Percentiles rank a stretch among this genome's conserved stretches.
phyloP scores from a whole-genome alignment of 208 protist species.

The Crithidia sp. region DNA sequence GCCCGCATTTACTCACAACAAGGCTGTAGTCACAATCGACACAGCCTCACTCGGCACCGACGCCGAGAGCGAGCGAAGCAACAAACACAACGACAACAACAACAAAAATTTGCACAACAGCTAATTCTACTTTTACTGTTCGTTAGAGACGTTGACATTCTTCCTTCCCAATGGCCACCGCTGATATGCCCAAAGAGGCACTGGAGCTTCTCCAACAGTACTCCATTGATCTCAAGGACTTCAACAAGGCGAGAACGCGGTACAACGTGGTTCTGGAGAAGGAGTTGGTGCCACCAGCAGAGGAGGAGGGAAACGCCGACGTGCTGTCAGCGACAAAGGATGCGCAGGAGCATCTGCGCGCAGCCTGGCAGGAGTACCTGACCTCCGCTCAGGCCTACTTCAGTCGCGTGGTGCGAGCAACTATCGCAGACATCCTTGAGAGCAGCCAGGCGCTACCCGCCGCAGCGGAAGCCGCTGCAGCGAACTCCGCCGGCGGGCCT shows the following conservation, averaged over 20 bases:
- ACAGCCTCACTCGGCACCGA: too few species aligned
- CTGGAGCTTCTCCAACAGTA: slow-evolving; percentile 72
- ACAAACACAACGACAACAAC: too few species aligned
- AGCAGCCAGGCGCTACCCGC: slow-evolving; percentile 2
- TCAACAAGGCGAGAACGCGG: slow-evolving; percentile 59
- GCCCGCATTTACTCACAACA: too few species aligned
- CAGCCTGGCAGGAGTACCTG: slow-evolving; percentile 64
- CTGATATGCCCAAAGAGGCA: slow-evolving; percentile 47
- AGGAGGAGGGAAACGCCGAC: slow-evolving; percentile 43
- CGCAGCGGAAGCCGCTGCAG: neutral
- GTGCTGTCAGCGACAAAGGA: slow-evolving; percentile 34
- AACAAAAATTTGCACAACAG: neutral
- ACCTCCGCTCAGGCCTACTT: slow-evolving; percentile 57
- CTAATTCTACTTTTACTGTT: slow-evolving; percentile 16
- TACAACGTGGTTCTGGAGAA: slow-evolving; percentile 57
- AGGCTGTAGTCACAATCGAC: too few species aligned
- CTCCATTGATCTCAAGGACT: slow-evolving; percentile 79
- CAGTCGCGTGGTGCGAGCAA: slow-evolving; percentile 25
- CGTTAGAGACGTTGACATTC: neutral
- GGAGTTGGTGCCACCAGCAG: slow-evolving; percentile 31
- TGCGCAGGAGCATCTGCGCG: slow-evolving; percentile 40
- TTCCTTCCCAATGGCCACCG: slow-evolving; percentile 48
- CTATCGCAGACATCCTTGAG: slow-evolving; percentile 34
- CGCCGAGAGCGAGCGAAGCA: too few species aligned
- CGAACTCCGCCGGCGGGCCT: neutral